A percentile compares a stretch with the other conserved stretches of the same genome.
Evolutionary conservation across 257 asterid genomes (phyloP).

Genomic region (Thymus mandschuricus): DNA sequence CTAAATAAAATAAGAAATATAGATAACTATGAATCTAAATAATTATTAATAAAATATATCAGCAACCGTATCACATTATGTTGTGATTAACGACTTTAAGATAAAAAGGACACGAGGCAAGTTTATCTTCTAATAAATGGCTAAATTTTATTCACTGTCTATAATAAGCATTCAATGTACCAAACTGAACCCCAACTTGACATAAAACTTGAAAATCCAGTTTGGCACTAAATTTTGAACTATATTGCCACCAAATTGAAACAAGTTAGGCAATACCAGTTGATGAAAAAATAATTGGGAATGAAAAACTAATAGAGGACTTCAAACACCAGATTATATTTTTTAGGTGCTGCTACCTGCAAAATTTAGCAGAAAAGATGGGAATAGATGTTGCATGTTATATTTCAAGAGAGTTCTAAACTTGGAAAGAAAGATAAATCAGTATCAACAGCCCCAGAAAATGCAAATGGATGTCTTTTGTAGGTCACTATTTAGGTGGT

Average conservation of each 20-base stretch:
- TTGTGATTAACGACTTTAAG: neutral
- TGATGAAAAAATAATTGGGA: neutral
- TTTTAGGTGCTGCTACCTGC: neutral
- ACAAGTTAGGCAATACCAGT: neutral
- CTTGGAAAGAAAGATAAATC: neutral
- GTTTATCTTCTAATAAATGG: conserved; percentile 18
- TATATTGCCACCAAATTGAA: neutral
- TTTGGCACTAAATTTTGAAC: neutral
- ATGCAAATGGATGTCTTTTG: neutral
- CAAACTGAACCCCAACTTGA: neutral
- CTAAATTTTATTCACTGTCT: neutral
- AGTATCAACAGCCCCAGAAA: neutral
- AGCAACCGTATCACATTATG: too few species aligned
- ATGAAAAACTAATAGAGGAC: neutral
- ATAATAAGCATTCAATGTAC: neutral
- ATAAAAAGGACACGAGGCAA: neutral
- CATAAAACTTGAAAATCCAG: neutral
- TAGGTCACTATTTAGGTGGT: conserved; percentile 11
- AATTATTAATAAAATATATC: too few species aligned
- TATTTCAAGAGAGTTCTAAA: neutral
- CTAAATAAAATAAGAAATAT: too few species aligned
- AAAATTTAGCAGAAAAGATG: neutral
- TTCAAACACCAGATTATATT: neutral
- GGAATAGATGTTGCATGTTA: neutral
- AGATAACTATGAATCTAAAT: too few species aligned